Evolutionary conservation across 768 basidiomycete genomes (phyloP).

Genomic region (Postia placenta): DNA sequence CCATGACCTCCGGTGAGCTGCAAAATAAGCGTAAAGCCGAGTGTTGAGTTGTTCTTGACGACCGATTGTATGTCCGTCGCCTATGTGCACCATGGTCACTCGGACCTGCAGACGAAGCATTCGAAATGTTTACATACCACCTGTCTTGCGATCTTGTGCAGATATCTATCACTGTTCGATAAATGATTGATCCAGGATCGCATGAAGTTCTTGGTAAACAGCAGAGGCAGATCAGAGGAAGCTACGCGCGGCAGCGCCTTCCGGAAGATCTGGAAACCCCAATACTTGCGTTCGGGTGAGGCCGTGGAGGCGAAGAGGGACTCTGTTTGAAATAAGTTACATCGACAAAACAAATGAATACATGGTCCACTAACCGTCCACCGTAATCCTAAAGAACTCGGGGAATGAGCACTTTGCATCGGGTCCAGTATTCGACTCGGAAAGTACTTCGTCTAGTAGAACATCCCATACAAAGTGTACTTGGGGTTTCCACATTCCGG

Average conservation of each 20-base stretch:
- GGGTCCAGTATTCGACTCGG: constrained; percentile 32
- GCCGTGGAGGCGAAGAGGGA: constrained; percentile 80
- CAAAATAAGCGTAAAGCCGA: constrained; percentile 80
- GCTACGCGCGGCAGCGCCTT: constrained; percentile 66
- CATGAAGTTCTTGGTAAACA: constrained; percentile 95
- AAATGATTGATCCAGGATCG: constrained; percentile 96
- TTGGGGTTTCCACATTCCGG: constrained; percentile 79
- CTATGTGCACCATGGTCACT: constrained; percentile 30
- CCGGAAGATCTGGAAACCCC: constrained; percentile 92
- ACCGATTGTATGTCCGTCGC: constrained; percentile 69
- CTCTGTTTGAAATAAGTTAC: constrained; percentile 42
- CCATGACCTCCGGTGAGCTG: constrained; percentile 82
- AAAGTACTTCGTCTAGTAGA: constrained; percentile 71
- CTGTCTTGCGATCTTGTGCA: constrained; percentile 84
- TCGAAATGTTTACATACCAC: constrained; percentile 50
- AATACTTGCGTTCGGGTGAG: constrained; percentile 85
- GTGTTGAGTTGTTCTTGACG: constrained; percentile 67
- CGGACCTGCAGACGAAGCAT: constrained; percentile 3
- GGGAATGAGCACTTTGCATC: constrained; percentile 53
- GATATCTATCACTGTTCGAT: constrained; percentile 77
- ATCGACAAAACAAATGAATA: not conserved
- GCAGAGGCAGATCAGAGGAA: constrained; percentile 65
- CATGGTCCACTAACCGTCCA: constrained; percentile 76
- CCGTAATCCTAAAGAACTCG: constrained; percentile 87
- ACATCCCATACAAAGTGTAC: constrained; percentile 90